phyloP scores from a whole-genome alignment of 2,329 filamentous ascomycete species.

The Claviceps maximensis region DNA sequence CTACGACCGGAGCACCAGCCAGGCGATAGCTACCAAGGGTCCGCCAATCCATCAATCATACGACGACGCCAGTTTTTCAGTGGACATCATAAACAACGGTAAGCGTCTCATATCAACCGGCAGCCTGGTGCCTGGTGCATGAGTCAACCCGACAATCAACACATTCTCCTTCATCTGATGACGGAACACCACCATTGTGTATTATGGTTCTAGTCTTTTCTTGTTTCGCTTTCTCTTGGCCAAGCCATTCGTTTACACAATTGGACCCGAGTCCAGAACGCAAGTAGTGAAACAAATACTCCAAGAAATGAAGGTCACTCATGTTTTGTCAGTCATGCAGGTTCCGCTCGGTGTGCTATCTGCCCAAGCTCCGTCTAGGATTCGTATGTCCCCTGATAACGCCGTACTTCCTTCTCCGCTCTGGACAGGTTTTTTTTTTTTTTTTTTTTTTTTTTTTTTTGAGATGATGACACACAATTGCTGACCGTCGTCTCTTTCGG shows the following conservation, averaged over 20 bases:
- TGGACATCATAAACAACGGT: not conserved
- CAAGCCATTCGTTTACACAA: too few species aligned
- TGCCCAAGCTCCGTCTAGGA: not conserved
- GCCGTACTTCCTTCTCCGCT: not conserved
- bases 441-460: not conserved
- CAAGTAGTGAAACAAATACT: not conserved
- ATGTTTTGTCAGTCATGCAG: slow-evolving; percentile 1
- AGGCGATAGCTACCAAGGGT: not conserved
- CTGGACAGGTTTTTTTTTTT: not conserved
- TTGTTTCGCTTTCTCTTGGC: not conserved
- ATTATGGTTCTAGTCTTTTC: too few species aligned
- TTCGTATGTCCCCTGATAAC: not conserved
- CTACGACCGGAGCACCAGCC: too few species aligned
- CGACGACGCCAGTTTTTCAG: not conserved
- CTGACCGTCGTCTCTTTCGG: not conserved
- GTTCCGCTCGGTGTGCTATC: not conserved
- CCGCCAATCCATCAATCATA: not conserved
- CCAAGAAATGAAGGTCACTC: slow-evolving; percentile 1
- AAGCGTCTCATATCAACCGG: too few species aligned
- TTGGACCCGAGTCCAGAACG: not conserved
- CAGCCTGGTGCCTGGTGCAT: too few species aligned
- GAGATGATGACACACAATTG: not conserved
- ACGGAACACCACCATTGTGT: too few species aligned
- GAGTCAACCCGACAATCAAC: too few species aligned
- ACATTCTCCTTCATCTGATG: too few species aligned